Evolutionary conservation across 2,329 filamentous ascomycete genomes (phyloP), one percentile per base, ranked within the genome.

Genomic region (Pseudogymnoascus sp.): DNA sequence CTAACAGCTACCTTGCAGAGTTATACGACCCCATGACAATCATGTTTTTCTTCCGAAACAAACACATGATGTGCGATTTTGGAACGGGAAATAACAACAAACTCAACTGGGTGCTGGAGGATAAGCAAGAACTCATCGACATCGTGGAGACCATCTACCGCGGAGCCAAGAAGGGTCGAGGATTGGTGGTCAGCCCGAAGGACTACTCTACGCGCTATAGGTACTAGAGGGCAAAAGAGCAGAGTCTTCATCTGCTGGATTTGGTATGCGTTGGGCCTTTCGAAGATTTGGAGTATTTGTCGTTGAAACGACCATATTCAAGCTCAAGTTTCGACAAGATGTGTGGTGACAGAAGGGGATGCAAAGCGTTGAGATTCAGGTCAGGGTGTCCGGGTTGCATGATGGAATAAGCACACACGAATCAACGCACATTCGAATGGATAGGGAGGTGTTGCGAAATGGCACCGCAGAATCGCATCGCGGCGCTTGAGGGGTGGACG

Each of bases 21-120:
- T 80, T 92, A 5, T 92, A 94, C 79, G 90, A 99, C 73, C 87
- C 92, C 0, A 90, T 92, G 78, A 96, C 94, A 2, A 87, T 97
- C 75, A 97, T 97, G 89, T 96, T 90, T 80, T 96, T 96, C 82
- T 96, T 92, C 80, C 86, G 93, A 65, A 99, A 99, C 75, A 99
- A 99, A 75, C 92, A 97, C 77, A 97, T 97, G 86, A 96, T 95
- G 89, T 91, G 89, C 74, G 93, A 97, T 83, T 92, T 97, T 69
- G 93, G 93, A 55, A 99, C 94, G 1, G 94, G 94, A 67, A 96
- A 99, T 78, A 99, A 99, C 76, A 99, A 99, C 75, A 97, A 97
- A 76, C 80, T 97, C 68, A 97, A 97, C 74, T 96, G 91, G 87
- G 90, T 96, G 58, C 80, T 96, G 60, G 92, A 97, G 76, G 93